Evolutionary conservation across 2,329 filamentous ascomycete genomes (phyloP).

Genomic region (Colletotrichum shisoi): DNA sequence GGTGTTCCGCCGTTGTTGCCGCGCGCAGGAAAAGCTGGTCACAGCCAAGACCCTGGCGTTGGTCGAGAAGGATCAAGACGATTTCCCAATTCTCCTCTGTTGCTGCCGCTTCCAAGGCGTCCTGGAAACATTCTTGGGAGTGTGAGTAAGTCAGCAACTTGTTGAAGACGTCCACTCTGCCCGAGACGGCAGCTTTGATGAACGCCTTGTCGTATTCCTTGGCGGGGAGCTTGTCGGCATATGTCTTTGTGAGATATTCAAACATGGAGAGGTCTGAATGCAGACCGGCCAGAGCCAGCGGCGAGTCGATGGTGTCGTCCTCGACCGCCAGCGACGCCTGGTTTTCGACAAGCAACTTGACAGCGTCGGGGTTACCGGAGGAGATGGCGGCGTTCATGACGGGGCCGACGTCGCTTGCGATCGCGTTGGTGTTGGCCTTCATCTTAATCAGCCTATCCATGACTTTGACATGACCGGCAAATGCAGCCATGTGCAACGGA

Average conservation of each 20-base stretch:
- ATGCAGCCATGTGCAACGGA: conserved; percentile 52
- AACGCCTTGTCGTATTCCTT: conserved; percentile 53
- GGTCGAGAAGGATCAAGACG: conserved; percentile 48
- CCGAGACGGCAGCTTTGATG: conserved; percentile 50
- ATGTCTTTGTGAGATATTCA: conserved; percentile 52
- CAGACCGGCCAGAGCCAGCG: conserved; percentile 51
- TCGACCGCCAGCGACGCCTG: conserved; percentile 50
- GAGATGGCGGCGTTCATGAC: conserved; percentile 54
- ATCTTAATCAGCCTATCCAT: conserved; percentile 52
- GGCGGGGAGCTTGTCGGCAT: conserved; percentile 50
- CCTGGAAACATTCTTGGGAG: conserved; percentile 46
- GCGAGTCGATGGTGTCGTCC: conserved; percentile 45
- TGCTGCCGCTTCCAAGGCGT: conserved; percentile 47
- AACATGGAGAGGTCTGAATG: conserved; percentile 53
- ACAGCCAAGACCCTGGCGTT: conserved; percentile 47
- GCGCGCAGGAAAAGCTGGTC: conserved; percentile 48
- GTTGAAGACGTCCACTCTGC: conserved; percentile 53
- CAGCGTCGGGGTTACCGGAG: conserved; percentile 53
- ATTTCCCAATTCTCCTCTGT: conserved; percentile 52
- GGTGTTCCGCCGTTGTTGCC: conserved; percentile 47
- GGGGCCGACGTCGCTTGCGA: conserved; percentile 43
- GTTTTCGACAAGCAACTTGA: conserved; percentile 51
- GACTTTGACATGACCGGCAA: conserved; percentile 50
- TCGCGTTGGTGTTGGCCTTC: conserved; percentile 51
- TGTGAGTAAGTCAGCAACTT: conserved; percentile 50